Evolutionary conservation across 1,284 basidiomycete species (phyloP).

Genomic region (Peniophora sp.): DNA sequence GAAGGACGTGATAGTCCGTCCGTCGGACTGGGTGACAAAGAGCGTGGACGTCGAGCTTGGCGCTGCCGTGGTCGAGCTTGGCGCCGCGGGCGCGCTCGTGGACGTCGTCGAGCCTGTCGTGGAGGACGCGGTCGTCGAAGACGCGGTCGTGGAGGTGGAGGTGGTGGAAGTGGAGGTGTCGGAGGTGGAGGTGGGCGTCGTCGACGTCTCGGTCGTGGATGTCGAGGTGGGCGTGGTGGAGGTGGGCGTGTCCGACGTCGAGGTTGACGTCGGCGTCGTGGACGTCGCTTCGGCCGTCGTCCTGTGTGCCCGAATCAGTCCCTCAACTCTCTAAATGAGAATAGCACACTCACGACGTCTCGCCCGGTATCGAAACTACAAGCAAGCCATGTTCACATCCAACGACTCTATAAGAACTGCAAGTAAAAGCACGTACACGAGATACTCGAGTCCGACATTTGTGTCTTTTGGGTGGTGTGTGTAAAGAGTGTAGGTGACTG

Average conservation of each 20-base stretch:
- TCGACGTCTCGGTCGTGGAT: background rate
- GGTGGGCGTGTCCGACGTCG: background rate
- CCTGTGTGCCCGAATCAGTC: too few relatives aligned
- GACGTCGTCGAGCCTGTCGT: background rate
- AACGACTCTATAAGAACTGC: background rate
- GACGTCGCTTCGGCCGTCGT: background rate
- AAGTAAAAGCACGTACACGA: background rate
- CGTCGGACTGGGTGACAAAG: background rate
- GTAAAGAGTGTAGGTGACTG: too few relatives aligned
- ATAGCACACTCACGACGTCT: background rate
- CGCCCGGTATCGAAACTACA: background rate
- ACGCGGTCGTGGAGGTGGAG: background rate
- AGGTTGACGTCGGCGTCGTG: background rate
- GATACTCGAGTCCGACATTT: background rate
- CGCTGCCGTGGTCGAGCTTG: background rate
- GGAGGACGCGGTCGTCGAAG: background rate
- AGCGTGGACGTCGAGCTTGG: background rate
- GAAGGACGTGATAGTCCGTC: background rate
- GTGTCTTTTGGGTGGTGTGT: background rate
- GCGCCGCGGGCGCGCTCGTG: background rate
- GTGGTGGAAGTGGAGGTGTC: background rate
- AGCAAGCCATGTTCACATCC: background rate
- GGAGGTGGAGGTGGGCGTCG: background rate
- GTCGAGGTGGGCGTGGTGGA: background rate
- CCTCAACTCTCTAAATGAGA: too few relatives aligned